Evolutionary conservation across 2,329 filamentous ascomycete species (phyloP).

Genomic region (Tolypocladium inflatum): DNA sequence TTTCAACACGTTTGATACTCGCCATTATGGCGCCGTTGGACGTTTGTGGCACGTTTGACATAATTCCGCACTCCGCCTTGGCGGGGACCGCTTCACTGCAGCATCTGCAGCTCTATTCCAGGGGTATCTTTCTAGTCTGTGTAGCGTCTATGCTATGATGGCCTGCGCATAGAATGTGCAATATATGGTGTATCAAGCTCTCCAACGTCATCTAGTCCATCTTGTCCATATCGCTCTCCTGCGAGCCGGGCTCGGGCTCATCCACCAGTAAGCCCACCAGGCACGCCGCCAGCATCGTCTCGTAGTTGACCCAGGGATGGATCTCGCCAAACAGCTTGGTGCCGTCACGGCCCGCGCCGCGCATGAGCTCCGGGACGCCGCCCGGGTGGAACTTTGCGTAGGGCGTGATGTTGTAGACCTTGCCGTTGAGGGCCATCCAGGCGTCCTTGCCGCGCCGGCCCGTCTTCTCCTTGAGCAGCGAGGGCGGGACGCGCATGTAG

Average conservation of each 20-base stretch:
- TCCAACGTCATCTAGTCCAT: constrained; percentile 40
- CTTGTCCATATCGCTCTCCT: constrained; percentile 41
- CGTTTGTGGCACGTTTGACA: not conserved
- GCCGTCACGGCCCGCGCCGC: constrained; percentile 52
- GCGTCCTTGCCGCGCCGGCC: constrained; percentile 78
- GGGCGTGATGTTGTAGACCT: constrained; percentile 88
- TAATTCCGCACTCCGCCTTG: not conserved
- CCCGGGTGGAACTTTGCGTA: constrained; percentile 90
- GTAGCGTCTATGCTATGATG: not conserved
- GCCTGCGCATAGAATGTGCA: not conserved
- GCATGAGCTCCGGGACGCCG: constrained; percentile 63
- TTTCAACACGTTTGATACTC: not conserved
- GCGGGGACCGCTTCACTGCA: not conserved
- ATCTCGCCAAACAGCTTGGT: constrained; percentile 56
- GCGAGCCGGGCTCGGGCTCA: constrained; percentile 32
- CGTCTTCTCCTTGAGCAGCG: constrained; percentile 66
- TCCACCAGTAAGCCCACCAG: constrained; percentile 54
- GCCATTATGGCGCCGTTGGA: not conserved
- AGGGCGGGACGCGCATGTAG: constrained; percentile 70
- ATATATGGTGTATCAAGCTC: not conserved
- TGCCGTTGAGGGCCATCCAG: constrained; percentile 83
- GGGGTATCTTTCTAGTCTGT: not conserved
- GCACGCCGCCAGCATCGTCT: constrained; percentile 57
- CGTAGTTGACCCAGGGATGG: constrained; percentile 65
- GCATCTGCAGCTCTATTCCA: not conserved